phyloP scores from a whole-genome alignment of 257 asterid species.

The Datura wrightii region DNA sequence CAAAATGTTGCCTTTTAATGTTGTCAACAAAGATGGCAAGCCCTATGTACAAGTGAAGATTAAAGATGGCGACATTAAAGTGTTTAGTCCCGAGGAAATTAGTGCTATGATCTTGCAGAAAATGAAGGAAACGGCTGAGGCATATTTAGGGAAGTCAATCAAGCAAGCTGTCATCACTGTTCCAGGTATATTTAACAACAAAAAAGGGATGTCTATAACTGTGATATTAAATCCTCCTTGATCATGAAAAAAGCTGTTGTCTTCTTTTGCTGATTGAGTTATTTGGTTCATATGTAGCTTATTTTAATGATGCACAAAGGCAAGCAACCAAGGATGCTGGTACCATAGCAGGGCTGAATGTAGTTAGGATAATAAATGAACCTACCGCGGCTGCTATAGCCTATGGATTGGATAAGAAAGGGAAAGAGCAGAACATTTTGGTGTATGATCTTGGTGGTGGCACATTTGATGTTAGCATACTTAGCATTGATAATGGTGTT shows the following conservation, averaged over 20 bases:
- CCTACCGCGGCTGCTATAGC: conserved; percentile 26
- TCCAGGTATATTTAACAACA: conserved; percentile 25
- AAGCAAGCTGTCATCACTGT: conserved; percentile 40
- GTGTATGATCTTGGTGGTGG: conserved; percentile 37
- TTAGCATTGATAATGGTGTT: conserved; percentile 42
- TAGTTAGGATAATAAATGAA: conserved; percentile 31
- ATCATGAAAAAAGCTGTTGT: too few species aligned
- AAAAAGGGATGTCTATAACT: not conserved
- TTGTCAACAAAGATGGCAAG: conserved; percentile 40
- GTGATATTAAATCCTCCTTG: too few species aligned
- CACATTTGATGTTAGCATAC: conserved; percentile 38
- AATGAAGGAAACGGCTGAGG: conserved; percentile 43
- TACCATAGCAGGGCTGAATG: conserved; percentile 31
- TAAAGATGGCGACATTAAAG: conserved; percentile 35
- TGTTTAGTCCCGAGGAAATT: conserved; percentile 41
- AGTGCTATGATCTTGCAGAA: conserved; percentile 41
- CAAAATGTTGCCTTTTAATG: conserved; percentile 36
- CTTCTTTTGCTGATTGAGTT: too few species aligned
- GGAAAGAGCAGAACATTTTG: conserved; percentile 13
- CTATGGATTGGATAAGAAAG: conserved; percentile 31
- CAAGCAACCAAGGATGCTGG: conserved; percentile 37
- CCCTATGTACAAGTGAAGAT: conserved; percentile 41
- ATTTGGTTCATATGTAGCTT: not conserved
- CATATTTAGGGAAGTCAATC: conserved; percentile 37
- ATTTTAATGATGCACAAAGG: conserved; percentile 35